A percentile compares a stretch with the other conserved stretches of the same genome.
Conservation (phyloP, 2,329 filamentous ascomycete species). For the Penicillium carneum region DNA sequence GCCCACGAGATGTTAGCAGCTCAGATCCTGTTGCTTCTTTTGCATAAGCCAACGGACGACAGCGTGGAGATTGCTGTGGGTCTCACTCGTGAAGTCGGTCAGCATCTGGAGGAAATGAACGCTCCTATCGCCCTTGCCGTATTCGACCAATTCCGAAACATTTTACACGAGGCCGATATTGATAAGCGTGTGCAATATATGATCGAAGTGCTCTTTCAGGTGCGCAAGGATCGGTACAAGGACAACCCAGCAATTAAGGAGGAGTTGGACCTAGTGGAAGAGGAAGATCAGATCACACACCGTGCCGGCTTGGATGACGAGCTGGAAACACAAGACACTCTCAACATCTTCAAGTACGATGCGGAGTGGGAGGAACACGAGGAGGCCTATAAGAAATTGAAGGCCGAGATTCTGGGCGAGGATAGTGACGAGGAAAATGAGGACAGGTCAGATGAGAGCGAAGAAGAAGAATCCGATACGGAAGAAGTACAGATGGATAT, state of each 20-base stretch:
- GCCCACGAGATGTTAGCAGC: slow-evolving; percentile 91
- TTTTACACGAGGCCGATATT: slow-evolving; percentile 94
- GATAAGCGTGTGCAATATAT: slow-evolving; percentile 99
- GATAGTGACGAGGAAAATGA: slow-evolving; percentile 84
- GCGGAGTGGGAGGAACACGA: slow-evolving; percentile 89
- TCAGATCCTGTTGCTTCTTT: slow-evolving; percentile 87
- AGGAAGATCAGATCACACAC: slow-evolving; percentile 98
- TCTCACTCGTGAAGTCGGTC: slow-evolving; percentile 88
- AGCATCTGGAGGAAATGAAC: slow-evolving; percentile 95
- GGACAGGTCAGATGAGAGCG: slow-evolving; percentile 65
- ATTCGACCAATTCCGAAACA: slow-evolving; percentile 94
- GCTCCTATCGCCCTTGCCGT: slow-evolving; percentile 84
- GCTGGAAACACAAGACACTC: slow-evolving; percentile 80
- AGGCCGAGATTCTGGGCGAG: slow-evolving; percentile 92
- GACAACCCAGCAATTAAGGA: slow-evolving; percentile 90
- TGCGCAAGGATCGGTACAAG: slow-evolving; percentile 95
- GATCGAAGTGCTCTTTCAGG: slow-evolving; percentile 97
- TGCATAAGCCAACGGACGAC: slow-evolving; percentile 95
- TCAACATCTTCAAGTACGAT: slow-evolving; percentile 97
- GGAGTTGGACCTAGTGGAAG: slow-evolving; percentile 92
- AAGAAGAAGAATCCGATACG: slow-evolving; percentile 74
- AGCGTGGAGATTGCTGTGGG: slow-evolving; percentile 97
- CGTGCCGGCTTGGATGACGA: slow-evolving; percentile 81
- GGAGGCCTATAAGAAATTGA: slow-evolving; percentile 84
- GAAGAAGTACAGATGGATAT: slow-evolving; percentile 89